phyloP scores from a whole-genome alignment of 1,139 yeast species.

The Lodderomyces margitis region DNA sequence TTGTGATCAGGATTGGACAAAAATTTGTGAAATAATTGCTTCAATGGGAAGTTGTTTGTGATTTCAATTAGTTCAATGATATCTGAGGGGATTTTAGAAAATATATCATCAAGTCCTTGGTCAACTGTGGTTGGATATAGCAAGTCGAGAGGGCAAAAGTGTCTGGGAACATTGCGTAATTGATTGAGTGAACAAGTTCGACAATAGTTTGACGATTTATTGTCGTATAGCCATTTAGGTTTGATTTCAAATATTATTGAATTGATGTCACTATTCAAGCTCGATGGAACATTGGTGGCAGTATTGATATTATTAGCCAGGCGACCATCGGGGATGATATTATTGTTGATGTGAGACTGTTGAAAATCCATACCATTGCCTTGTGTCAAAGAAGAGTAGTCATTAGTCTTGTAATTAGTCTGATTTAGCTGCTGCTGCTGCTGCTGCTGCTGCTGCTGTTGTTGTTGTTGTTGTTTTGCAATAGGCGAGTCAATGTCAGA shows the following conservation, averaged over 20 bases:
- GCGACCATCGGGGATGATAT: background rate
- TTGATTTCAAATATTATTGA: conserved; percentile 43
- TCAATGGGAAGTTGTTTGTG: conserved; percentile 28
- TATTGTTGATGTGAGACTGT: background rate
- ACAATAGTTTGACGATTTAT: conserved; percentile 37
- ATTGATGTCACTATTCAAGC: conserved; percentile 16
- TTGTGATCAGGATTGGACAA: conserved; percentile 27
- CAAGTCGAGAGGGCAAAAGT: conserved; percentile 47
- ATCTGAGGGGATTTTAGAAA: conserved; percentile 26
- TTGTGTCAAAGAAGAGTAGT: background rate
- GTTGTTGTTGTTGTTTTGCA: conserved; percentile 3
- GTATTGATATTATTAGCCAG: background rate
- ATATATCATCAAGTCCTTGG: conserved; percentile 35
- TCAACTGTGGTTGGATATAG: conserved; percentile 33
- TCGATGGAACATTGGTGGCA: background rate
- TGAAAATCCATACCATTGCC: background rate
- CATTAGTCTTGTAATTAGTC: background rate
- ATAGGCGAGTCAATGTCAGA: background rate
- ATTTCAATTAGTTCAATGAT: conserved; percentile 19
- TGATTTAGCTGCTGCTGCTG: background rate
- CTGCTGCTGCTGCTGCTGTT: background rate
- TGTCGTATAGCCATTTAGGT: conserved; percentile 51
- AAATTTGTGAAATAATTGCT: conserved; percentile 26
- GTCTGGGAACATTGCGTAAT: conserved; percentile 30
- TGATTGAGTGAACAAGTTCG: conserved; percentile 47